phyloP scores from a whole-genome alignment of 164 flowering plant species.

The Annona cherimola region DNA sequence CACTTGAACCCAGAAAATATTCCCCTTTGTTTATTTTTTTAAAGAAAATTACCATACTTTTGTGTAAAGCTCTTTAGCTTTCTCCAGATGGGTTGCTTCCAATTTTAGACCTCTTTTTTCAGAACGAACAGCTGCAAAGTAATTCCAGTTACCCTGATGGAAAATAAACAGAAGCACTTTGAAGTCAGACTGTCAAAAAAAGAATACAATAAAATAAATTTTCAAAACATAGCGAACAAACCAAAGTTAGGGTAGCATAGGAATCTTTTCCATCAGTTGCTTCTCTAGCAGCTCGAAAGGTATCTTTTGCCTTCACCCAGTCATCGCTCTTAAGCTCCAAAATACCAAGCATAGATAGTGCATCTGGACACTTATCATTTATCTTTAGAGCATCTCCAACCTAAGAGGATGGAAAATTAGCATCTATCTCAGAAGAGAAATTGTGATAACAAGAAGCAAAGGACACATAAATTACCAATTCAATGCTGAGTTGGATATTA shows the following conservation, averaged over 20 bases:
- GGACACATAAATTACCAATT: conserved; percentile 50
- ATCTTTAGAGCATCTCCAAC: conserved; percentile 82
- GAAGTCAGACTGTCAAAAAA: background rate
- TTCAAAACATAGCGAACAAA: conserved; percentile 20
- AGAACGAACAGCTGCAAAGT: conserved; percentile 87
- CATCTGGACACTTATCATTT: conserved; percentile 81
- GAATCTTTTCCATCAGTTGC: conserved; percentile 90
- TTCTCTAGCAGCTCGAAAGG: conserved; percentile 80
- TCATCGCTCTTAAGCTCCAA: conserved; percentile 97
- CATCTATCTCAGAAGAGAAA: background rate
- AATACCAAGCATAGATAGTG: conserved; percentile 82
- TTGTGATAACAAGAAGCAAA: background rate
- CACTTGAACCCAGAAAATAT: no score
- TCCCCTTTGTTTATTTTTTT: no score
- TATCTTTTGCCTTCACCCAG: conserved; percentile 98
- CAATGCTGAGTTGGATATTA: conserved; percentile 73
- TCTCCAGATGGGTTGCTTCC: conserved; percentile 96
- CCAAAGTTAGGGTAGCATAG: conserved; percentile 84
- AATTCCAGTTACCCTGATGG: conserved; percentile 96
- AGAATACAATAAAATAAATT: no score
- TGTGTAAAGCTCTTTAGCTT: conserved; percentile 88
- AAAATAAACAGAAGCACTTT: conserved; percentile 13
- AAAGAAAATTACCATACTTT: conserved; percentile 46
- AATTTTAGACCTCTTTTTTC: conserved; percentile 90
- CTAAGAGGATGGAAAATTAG: conserved; percentile 30